These are phyloP conservation scores for Jamesozyma jinghongensis DNA, from an alignment of 805 yeast species.

Conservation along the genomic window DNA sequence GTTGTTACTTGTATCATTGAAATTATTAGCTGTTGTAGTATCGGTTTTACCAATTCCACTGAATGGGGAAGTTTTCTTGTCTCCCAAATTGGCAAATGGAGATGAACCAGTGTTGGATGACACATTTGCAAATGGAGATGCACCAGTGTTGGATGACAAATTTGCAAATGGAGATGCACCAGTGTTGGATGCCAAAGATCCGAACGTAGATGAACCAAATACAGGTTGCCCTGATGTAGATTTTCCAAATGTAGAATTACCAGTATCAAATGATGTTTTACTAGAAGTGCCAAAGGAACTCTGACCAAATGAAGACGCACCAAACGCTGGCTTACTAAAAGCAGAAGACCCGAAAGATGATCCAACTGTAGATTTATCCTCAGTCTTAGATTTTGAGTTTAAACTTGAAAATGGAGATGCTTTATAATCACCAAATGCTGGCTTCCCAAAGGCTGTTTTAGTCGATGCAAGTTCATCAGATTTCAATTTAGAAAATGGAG, in stretches of 20 bases:
- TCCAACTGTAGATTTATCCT: background rate
- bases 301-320: conserved; percentile 12
- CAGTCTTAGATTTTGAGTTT: background rate
- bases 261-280: conserved; percentile 8
- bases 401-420: too few species aligned
- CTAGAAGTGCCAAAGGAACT: conserved; percentile 7
- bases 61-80: background rate
- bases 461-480: too few species aligned
- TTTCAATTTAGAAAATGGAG: too few species aligned
- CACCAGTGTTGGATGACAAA: background rate
- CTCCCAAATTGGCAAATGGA: conserved; percentile 1
- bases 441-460: background rate
- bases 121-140: conserved; percentile 8
- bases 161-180: conserved; percentile 10
- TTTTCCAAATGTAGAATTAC: conserved; percentile 1
- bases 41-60: background rate
- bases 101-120: background rate
- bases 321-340: conserved; percentile 4
- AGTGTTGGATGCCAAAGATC: conserved; percentile 1
- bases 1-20: background rate
- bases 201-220: conserved; percentile 21
- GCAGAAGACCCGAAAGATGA: background rate
- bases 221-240: conserved; percentile 15
- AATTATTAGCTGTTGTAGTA: background rate
- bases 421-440: background rate